These are phyloP conservation scores for Peniophora sp. DNA, from an alignment of 1,284 basidiomycete genomes.

Conservation along the genomic window DNA sequence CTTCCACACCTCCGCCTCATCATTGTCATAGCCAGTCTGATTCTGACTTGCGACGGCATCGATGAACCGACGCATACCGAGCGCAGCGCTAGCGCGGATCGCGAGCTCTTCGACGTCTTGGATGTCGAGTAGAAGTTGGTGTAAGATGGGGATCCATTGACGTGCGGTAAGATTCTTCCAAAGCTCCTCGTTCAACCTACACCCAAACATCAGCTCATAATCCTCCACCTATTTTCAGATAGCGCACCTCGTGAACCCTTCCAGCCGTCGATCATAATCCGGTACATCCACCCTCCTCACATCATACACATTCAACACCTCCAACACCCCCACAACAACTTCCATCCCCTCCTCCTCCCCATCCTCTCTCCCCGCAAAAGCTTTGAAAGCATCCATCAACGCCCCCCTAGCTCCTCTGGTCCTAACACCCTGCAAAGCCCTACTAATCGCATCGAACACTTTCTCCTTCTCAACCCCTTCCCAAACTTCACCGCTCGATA, in stretches of 20 bases:
- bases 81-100: constrained; percentile 78
- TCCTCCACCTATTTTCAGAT: no score
- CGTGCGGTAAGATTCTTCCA: constrained; percentile 40
- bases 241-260: constrained; percentile 52
- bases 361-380: no score
- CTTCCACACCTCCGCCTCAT: constrained; percentile 35
- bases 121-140: constrained; percentile 82
- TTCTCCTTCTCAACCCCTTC: no score
- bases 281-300: constrained; percentile 81
- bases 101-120: constrained; percentile 89
- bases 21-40: no score
- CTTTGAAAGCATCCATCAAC: no score
- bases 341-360: no score
- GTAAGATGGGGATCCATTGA: constrained; percentile 82
- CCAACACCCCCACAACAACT: constrained; percentile 21
- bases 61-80: constrained; percentile 74
- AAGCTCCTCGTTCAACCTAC: constrained; percentile 55
- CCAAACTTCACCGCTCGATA: constrained; percentile 21
- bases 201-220: no score
- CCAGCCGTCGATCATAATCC: constrained; percentile 84
- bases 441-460: no score
- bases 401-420: no score
- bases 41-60: constrained; percentile 37
- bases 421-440: no score
- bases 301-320: constrained; percentile 84